These are phyloP conservation scores for Neophaeococcomyces aloes DNA, from an alignment of 2,329 filamentous ascomycete species.

Conservation along the genomic window DNA sequence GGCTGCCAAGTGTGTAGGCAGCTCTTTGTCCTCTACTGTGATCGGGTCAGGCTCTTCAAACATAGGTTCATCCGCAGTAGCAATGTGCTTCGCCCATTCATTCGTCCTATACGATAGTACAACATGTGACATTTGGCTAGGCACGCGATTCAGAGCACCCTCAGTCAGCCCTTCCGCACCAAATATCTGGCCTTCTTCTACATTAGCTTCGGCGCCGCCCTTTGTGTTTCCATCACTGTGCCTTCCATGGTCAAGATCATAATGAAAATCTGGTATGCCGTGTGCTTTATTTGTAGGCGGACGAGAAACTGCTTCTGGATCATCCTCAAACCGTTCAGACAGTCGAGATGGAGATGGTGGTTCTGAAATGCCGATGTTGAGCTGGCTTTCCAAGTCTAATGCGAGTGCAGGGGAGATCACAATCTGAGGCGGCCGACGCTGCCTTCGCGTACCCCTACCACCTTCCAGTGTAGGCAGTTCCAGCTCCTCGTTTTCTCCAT, in stretches of 20 bases:
- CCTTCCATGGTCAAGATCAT: background rate
- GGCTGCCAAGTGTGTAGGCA: slow-evolving; percentile 14
- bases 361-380: background rate
- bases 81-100: slow-evolving; percentile 89
- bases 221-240: background rate
- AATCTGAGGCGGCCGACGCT: slow-evolving; percentile 17
- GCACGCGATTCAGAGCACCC: slow-evolving; percentile 46
- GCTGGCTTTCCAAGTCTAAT: background rate
- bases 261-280: slow-evolving; percentile 1
- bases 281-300: background rate
- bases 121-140: slow-evolving; percentile 61
- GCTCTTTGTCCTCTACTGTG: slow-evolving; percentile 24
- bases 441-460: slow-evolving; percentile 25
- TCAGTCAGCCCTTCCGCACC: slow-evolving; percentile 25
- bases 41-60: slow-evolving; percentile 49
- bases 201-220: background rate
- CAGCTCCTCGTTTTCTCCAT: slow-evolving; percentile 17
- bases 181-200: slow-evolving; percentile 7
- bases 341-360: slow-evolving; percentile 7
- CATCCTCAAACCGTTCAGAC: slow-evolving; percentile 5
- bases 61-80: slow-evolving; percentile 62
- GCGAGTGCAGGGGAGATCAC: slow-evolving; percentile 11
- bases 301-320: slow-evolving; percentile 8
- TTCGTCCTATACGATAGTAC: slow-evolving; percentile 80
- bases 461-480: slow-evolving; percentile 10